Evolutionary conservation across 2,329 filamentous ascomycete species (phyloP).

Genomic region (Verruconis gallopava): DNA sequence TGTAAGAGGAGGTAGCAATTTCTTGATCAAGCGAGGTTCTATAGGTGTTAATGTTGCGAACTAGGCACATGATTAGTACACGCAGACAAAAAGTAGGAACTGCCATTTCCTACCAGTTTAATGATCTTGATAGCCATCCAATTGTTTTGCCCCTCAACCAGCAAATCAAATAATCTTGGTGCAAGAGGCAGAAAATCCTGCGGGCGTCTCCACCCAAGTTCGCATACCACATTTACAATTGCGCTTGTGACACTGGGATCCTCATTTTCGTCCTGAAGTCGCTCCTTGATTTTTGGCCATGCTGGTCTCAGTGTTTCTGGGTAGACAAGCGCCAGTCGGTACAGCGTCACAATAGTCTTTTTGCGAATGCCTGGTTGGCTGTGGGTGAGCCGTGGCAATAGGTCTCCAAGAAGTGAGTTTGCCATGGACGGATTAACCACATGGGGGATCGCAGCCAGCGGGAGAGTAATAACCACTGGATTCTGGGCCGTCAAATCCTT

Average conservation of each 20-base stretch:
- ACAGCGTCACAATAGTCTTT: constrained; percentile 90
- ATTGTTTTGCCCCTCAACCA: constrained; percentile 89
- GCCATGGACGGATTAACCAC: constrained; percentile 87
- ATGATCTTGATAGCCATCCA: constrained; percentile 99
- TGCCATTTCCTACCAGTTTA: constrained; percentile 74
- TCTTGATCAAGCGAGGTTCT: constrained; percentile 81
- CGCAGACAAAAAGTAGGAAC: constrained; percentile 16
- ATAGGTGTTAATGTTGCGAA: constrained; percentile 90
- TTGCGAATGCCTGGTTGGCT: constrained; percentile 78
- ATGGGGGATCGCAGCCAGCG: constrained; percentile 82
- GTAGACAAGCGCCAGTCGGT: constrained; percentile 88
- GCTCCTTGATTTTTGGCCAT: constrained; percentile 96
- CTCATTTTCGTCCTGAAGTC: constrained; percentile 77
- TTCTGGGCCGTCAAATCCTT: constrained; percentile 73
- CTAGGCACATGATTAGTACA: constrained; percentile 38
- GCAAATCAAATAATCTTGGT: constrained; percentile 77
- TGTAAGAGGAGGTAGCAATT: constrained; percentile 79
- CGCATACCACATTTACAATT: constrained; percentile 93
- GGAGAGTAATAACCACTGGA: constrained; percentile 68
- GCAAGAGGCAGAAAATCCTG: constrained; percentile 89
- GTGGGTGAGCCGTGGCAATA: constrained; percentile 76
- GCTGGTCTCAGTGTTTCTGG: constrained; percentile 83
- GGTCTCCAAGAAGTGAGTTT: constrained; percentile 73
- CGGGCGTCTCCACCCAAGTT: constrained; percentile 85
- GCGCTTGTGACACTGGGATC: constrained; percentile 89